Percentiles rank a stretch among this genome's conserved stretches.
These are phyloP conservation scores for Ormosia emarginata DNA, from an alignment of 306 rosid species.

Conservation along the genomic window DNA sequence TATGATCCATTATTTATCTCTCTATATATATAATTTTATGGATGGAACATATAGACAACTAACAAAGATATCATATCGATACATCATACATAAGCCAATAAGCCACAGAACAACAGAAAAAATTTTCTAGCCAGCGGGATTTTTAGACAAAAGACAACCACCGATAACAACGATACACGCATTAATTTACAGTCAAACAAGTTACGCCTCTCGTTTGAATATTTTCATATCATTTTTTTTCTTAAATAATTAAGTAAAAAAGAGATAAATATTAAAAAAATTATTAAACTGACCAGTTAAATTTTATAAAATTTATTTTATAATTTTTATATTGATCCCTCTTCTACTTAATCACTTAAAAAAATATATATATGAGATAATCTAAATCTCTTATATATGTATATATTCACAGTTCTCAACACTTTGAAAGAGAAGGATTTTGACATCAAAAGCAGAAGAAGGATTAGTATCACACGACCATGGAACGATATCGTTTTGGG, in stretches of 20 bases:
- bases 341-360: too few species aligned
- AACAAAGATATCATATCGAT: background rate
- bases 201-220: background rate
- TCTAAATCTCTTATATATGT: too few species aligned
- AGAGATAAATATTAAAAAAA: too few species aligned
- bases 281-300: too few species aligned
- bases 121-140: background rate
- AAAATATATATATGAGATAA: too few species aligned
- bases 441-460: background rate
- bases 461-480: background rate
- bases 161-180: background rate
- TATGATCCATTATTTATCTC: too few species aligned
- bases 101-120: background rate
- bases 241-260: too few species aligned
- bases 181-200: conserved; percentile 12
- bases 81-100: background rate
- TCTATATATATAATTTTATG: background rate
- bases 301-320: too few species aligned
- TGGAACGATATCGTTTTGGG: background rate
- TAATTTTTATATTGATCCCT: too few species aligned
- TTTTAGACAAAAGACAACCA: background rate
- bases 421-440: background rate
- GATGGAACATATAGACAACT: background rate
- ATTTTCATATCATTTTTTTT: too few species aligned
- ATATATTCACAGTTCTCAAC: background rate